A percentile compares a stretch with the other conserved stretches of the same genome.
phyloP scores from a whole-genome alignment of 169 alveolate genomes.

The Amoebophrya sp. region DNA sequence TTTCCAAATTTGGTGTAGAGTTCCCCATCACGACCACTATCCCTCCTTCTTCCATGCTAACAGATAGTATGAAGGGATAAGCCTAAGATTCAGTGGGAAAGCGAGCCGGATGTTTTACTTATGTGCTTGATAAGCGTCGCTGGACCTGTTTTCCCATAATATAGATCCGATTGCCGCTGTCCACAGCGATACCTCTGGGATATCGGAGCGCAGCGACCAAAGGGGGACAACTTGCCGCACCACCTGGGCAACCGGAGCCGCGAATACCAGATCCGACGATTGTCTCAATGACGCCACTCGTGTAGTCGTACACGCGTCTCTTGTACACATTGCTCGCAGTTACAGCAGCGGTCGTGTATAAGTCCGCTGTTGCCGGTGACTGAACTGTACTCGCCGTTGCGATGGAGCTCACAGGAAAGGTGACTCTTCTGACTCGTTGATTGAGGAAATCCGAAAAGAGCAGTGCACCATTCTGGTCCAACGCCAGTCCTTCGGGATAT shows the following conservation, averaged over 20 bases:
- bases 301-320: not conserved
- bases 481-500: not conserved
- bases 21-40: no score
- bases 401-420: no score
- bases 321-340: not conserved
- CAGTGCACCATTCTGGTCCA: not conserved
- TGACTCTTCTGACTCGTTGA: not conserved
- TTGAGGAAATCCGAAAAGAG: not conserved
- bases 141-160: no score
- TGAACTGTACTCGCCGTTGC: no score
- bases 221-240: not conserved
- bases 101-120: no score
- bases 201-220: not conserved
- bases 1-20: no score
- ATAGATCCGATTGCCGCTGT: no score
- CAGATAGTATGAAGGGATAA: no score
- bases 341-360: not conserved
- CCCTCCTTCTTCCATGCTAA: no score
- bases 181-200: not conserved
- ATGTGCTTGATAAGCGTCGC: no score
- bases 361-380: no score
- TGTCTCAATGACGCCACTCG: not conserved
- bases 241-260: not conserved
- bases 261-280: not conserved
- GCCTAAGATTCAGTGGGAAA: no score